These are phyloP conservation scores for Scheffersomyces amazonensis DNA, from an alignment of 805 yeast genomes.

Conservation along the genomic window DNA sequence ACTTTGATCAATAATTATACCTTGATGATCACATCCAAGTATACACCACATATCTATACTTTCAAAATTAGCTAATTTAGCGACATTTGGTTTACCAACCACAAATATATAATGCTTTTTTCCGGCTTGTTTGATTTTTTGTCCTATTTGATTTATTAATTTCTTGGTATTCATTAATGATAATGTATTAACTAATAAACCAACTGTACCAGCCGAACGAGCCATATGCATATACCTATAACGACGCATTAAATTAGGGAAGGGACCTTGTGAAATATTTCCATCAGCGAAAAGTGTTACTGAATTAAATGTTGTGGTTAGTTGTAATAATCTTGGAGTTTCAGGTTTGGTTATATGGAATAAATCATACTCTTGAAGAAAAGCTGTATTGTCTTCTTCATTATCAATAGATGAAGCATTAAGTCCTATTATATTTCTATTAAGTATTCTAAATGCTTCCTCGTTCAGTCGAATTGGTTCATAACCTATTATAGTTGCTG, in stretches of 20 bases:
- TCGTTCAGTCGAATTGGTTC: constrained; percentile 12
- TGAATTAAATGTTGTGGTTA: constrained; percentile 66
- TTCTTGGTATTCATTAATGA: constrained; percentile 72
- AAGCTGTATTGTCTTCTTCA: constrained; percentile 23
- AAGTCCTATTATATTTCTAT: constrained; percentile 11
- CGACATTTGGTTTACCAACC: constrained; percentile 97
- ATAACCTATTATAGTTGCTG: constrained; percentile 43
- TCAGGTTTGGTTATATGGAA: constrained; percentile 75
- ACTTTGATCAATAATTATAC: constrained; percentile 75
- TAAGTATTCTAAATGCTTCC: constrained; percentile 5
- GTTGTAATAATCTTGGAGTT: constrained; percentile 71
- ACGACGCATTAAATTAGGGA: constrained; percentile 77
- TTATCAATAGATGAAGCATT: constrained; percentile 9
- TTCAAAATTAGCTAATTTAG: constrained; percentile 94
- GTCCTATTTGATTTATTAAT: constrained; percentile 59
- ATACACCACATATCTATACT: constrained; percentile 94
- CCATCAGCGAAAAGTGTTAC: constrained; percentile 40
- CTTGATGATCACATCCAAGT: constrained; percentile 92
- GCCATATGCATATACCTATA: constrained; percentile 87
- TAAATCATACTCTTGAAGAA: constrained; percentile 46
- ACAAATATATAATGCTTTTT: constrained; percentile 93
- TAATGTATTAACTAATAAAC: constrained; percentile 84
- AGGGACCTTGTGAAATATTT: constrained; percentile 52
- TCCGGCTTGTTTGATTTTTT: constrained; percentile 67
- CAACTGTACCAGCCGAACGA: constrained; percentile 87